Percentiles rank a stretch among this genome's conserved stretches.
Evolutionary conservation across 2,329 filamentous ascomycete genomes (phyloP).

Genomic region (Microcera coccophila): DNA sequence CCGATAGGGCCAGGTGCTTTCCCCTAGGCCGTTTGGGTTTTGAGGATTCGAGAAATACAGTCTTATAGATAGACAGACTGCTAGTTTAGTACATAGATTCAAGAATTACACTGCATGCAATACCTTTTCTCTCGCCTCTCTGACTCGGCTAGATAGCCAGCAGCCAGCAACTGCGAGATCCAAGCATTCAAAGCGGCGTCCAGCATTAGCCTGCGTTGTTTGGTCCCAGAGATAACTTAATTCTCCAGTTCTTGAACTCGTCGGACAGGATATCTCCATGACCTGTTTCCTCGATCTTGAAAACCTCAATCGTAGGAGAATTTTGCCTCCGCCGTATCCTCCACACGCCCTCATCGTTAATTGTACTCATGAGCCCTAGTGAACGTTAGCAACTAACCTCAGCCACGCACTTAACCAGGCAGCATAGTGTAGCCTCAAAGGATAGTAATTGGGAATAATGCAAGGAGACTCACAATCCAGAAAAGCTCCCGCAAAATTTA

Average conservation of each 20-base stretch:
- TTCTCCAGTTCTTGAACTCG: slow-evolving; percentile 73
- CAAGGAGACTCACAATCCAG: slow-evolving; percentile 61
- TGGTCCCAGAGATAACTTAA: slow-evolving; percentile 46
- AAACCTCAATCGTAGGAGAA: slow-evolving; percentile 66
- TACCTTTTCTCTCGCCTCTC: no score
- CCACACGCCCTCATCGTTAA: slow-evolving; percentile 74
- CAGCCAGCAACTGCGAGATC: not conserved
- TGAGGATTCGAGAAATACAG: not conserved
- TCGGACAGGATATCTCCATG: slow-evolving; percentile 72
- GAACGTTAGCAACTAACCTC: slow-evolving; percentile 15
- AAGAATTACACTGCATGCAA: slow-evolving; percentile 2
- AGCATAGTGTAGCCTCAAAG: not conserved
- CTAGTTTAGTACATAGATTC: not conserved
- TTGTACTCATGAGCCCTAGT: slow-evolving; percentile 59
- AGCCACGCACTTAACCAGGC: no score
- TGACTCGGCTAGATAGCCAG: no score
- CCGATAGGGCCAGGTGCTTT: slow-evolving; percentile 12
- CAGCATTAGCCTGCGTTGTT: slow-evolving; percentile 8
- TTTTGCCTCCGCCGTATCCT: slow-evolving; percentile 65
- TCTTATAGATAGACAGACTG: slow-evolving; percentile 6
- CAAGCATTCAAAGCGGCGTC: not conserved
- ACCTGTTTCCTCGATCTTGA: slow-evolving; percentile 64
- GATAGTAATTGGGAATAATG: not conserved
- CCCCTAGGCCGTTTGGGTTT: slow-evolving; percentile 6
- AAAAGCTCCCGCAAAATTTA: slow-evolving; percentile 80